These are phyloP conservation scores for Cercospora sp. DNA, from an alignment of 2,329 filamentous ascomycete species.

Conservation along the genomic window DNA sequence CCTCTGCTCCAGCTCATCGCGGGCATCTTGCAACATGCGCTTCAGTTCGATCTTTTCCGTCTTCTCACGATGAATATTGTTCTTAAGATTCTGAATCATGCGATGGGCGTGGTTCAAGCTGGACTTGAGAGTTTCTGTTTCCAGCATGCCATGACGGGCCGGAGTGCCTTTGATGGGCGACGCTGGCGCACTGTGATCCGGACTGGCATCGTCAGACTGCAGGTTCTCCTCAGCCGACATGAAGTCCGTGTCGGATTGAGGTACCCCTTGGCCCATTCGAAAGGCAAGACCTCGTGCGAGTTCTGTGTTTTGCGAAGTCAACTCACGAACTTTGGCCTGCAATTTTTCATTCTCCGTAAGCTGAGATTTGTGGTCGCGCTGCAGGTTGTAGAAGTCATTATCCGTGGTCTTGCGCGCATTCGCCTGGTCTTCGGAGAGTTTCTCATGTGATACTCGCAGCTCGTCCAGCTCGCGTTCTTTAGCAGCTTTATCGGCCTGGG, in stretches of 20 bases:
- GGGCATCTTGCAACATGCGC: conserved; percentile 89
- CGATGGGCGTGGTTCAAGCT: conserved; percentile 92
- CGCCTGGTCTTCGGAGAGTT: conserved; percentile 76
- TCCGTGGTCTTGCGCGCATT: conserved; percentile 79
- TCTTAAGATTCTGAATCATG: conserved; percentile 93
- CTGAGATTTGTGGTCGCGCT: conserved; percentile 73
- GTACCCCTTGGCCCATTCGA: conserved; percentile 52
- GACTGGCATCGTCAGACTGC: conserved; percentile 58
- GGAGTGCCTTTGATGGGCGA: conserved; percentile 92
- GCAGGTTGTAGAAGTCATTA: conserved; percentile 79
- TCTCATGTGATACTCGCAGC: conserved; percentile 74
- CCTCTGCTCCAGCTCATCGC: conserved; percentile 79
- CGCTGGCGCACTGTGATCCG: conserved; percentile 84
- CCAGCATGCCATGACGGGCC: conserved; percentile 77
- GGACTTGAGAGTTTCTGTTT: conserved; percentile 91
- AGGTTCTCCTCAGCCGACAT: conserved; percentile 64
- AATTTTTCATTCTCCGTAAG: conserved; percentile 77
- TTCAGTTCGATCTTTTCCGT: conserved; percentile 96
- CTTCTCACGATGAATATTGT: conserved; percentile 95
- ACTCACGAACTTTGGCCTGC: conserved; percentile 82
- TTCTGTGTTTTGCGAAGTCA: conserved; percentile 86
- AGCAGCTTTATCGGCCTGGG: conserved; percentile 72
- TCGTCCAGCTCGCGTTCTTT: conserved; percentile 89
- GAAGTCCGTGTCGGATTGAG: conserved; percentile 44
- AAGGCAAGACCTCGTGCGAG: conserved; percentile 79